Percentiles rank a stretch among this genome's conserved stretches.
phyloP scores from a whole-genome alignment of 306 rosid genomes.

The Castanea crenata region DNA sequence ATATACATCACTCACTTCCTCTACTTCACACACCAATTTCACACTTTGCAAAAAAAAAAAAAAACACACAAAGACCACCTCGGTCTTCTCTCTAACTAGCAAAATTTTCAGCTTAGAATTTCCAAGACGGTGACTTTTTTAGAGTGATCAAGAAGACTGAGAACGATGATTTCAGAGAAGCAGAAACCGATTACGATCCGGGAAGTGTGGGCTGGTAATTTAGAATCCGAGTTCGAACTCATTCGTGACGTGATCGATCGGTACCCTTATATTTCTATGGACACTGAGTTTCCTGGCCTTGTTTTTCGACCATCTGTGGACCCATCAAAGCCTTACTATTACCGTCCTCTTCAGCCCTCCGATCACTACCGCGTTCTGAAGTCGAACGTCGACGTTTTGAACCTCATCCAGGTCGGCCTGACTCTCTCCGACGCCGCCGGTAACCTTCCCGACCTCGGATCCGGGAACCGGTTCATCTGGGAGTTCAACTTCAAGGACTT shows the following conservation, averaged over 20 bases:
- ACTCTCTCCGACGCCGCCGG: conserved; percentile 66
- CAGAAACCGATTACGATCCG: conserved; percentile 48
- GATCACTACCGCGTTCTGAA: conserved; percentile 57
- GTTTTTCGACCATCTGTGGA: conserved; percentile 29
- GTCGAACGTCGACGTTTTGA: conserved; percentile 73
- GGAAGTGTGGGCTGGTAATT: conserved; percentile 64
- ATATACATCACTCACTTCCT: not conserved
- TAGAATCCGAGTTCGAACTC: conserved; percentile 43
- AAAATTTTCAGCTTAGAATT: not conserved
- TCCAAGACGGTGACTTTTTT: not conserved
- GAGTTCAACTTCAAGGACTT: conserved; percentile 77
- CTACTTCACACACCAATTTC: not conserved
- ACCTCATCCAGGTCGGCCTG: conserved; percentile 73
- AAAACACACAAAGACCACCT: not conserved
- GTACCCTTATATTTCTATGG: conserved; percentile 71
- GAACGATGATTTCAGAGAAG: conserved; percentile 2
- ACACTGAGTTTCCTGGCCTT: conserved; percentile 75
- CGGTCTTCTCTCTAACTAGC: not conserved
- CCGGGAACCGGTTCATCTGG: conserved; percentile 49
- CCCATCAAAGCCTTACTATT: not conserved
- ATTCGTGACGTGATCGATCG: conserved; percentile 31
- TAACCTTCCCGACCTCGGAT: conserved; percentile 61
- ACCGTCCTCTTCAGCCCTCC: conserved; percentile 35
- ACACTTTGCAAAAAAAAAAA: not conserved
- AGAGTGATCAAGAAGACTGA: no score